Percentiles rank a stretch among this genome's conserved stretches.
phyloP scores from a whole-genome alignment of 2,329 filamentous ascomycete genomes.

The Rhynchosporium secalis region DNA sequence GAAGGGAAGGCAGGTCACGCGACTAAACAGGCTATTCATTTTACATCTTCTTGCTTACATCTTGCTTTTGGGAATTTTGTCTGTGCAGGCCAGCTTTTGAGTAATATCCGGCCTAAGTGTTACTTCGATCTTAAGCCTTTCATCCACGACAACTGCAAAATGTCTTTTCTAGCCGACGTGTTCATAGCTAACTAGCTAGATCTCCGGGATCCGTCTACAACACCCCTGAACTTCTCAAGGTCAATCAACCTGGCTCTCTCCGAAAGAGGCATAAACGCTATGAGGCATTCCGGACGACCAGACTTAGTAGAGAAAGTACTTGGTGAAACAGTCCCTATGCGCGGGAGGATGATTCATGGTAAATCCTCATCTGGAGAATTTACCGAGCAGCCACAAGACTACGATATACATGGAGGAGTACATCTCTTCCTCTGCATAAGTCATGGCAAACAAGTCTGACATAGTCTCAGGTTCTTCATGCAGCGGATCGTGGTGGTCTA shows the following conservation, averaged over 20 bases:
- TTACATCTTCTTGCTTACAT: too few relatives aligned
- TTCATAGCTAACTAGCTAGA: constrained; percentile 54
- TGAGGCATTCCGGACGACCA: constrained; percentile 67
- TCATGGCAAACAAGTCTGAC: background rate
- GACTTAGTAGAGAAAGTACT: constrained; percentile 74
- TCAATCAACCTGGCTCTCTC: constrained; percentile 98
- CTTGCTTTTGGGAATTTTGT: background rate
- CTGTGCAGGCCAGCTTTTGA: background rate
- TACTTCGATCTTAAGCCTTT: background rate
- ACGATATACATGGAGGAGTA: constrained; percentile 86
- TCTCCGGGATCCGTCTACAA: constrained; percentile 77
- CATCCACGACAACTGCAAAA: background rate
- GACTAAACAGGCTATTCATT: background rate
- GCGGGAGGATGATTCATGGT: constrained; percentile 94
- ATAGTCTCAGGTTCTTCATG: constrained; percentile 68
- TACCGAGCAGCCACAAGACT: constrained; percentile 79
- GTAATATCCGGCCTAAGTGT: background rate
- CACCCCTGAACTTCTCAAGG: constrained; percentile 91
- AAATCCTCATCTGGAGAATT: constrained; percentile 62
- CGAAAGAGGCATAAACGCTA: constrained; percentile 87
- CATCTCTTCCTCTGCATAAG: constrained; percentile 33
- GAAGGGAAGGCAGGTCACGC: constrained; percentile 6
- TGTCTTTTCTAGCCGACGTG: background rate
- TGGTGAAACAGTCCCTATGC: constrained; percentile 82
- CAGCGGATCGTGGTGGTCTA: constrained; percentile 79